Base-by-base conservation (phyloP, 1,284 basidiomycete genomes). In the Rhodotorula sp. region DNA sequence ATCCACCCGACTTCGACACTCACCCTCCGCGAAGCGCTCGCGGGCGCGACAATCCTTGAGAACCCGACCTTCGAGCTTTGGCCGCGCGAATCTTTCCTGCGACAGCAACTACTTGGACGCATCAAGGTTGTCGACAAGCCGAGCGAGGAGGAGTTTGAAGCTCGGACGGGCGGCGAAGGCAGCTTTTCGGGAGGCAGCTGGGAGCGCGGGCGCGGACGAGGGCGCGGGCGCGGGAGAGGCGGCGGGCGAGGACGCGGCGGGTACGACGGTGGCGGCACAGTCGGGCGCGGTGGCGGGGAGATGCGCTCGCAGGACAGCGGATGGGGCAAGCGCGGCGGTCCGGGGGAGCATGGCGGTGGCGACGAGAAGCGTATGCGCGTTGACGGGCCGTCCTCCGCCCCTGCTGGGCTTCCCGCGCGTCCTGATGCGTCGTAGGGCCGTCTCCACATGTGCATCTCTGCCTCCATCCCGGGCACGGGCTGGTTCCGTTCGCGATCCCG, bases 21-120 rank as follows among this genome's bases (percentile, higher is more conserved):
- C 32, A 66, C 71, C 17, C 66, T 76, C 21, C 66, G 63, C 27
- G 48, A 41, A 9, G 58, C 66, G 1, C 61, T 76, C 44, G 29
- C 34, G 6, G 66, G 69, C 32, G 44, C 70, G 10, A 69, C 73
- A 1, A 7, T 76, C 29, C 70, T 76, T 62, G 75, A 76, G 36
- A 64, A n/a, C 34, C 75, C 75, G 10, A 48, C 41, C 27, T 68
- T 76, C 56, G 75, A 76, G 46, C n/a, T 76, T 2, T 74, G 72
- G 72, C 64, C 70, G 12, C 58, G 66, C 17, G 70, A 67, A 44
- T 37, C 66, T 4, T 72, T 76, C 67, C 32, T 67, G 10, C 51
- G 62, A 19, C 70, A 71, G 32, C 36, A 67, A 29, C 29, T 59
- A 15, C 48, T 57, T 22, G 74, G 74, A 10, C 56, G 64, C 32